Conservation (phyloP, 169 alveolate genomes). For the Eimeria tenella region DNA sequence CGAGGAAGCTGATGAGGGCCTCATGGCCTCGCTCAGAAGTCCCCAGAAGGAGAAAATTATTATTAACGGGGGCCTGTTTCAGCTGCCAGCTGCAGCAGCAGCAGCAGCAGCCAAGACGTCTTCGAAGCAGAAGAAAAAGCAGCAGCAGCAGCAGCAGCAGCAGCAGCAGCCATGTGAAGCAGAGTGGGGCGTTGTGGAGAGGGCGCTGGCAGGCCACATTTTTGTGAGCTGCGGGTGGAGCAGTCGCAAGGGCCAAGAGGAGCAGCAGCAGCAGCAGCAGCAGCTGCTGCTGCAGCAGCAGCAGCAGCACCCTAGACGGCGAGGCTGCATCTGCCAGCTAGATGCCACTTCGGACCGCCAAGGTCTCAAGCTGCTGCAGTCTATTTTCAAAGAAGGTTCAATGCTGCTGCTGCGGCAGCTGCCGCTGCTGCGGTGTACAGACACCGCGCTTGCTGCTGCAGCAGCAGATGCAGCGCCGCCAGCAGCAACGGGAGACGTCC, state of each 20-base stretch:
- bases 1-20: neutral
- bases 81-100: conserved; percentile 8
- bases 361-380: neutral
- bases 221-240: conserved; percentile 47
- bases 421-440: conserved; percentile 24
- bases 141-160: conserved; percentile 47
- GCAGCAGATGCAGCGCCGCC: conserved; percentile 40
- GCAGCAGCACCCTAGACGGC: conserved; percentile 26
- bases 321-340: neutral
- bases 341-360: neutral
- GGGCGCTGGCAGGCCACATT: conserved; percentile 15
- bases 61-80: conserved; percentile 26
- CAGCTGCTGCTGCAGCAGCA: conserved; percentile 21
- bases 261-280: conserved; percentile 3
- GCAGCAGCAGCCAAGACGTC: conserved; percentile 23
- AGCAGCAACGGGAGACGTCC: neutral
- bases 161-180: conserved; percentile 28
- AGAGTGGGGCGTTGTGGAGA: conserved; percentile 19
- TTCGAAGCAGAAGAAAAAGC: conserved; percentile 8
- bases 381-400: neutral
- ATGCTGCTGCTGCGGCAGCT: conserved; percentile 28
- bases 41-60: neutral
- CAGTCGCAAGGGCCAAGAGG: conserved; percentile 18
- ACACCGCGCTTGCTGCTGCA: conserved; percentile 9
- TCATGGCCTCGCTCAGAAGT: neutral